phyloP scores from a whole-genome alignment of 2,329 filamentous ascomycete genomes.

The Aspergillus carbonarius region DNA sequence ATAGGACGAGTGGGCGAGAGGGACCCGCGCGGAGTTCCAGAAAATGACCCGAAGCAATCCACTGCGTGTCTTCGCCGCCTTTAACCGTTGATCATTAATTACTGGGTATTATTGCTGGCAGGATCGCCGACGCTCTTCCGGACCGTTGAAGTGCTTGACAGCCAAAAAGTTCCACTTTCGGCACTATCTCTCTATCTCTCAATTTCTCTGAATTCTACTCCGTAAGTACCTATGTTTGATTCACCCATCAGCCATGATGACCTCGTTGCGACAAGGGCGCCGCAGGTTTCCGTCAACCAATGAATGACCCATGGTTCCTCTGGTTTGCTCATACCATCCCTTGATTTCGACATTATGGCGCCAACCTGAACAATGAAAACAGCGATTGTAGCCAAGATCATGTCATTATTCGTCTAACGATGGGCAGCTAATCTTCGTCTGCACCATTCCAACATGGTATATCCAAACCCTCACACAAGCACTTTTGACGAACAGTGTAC shows the following conservation, averaged over 20 bases:
- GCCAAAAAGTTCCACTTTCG: not conserved
- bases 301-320: not conserved
- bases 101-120: not conserved
- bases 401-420: slow-evolving; percentile 9
- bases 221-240: too few species aligned
- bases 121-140: not conserved
- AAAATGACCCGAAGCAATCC: not conserved
- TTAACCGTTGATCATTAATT: not conserved
- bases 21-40: slow-evolving; percentile 17
- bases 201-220: not conserved
- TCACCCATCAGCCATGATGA: not conserved
- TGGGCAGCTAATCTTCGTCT: not conserved
- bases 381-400: not conserved
- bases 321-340: not conserved
- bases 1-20: slow-evolving; percentile 19
- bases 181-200: not conserved
- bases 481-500: not conserved
- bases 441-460: not conserved
- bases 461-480: not conserved
- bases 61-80: not conserved
- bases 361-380: not conserved
- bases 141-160: not conserved
- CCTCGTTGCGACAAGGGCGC: too few species aligned
- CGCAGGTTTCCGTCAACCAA: too few species aligned
- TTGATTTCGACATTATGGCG: not conserved